These are phyloP conservation scores for Xerocomus spinulosus DNA, from an alignment of 768 basidiomycete genomes.

Conservation along the genomic window DNA sequence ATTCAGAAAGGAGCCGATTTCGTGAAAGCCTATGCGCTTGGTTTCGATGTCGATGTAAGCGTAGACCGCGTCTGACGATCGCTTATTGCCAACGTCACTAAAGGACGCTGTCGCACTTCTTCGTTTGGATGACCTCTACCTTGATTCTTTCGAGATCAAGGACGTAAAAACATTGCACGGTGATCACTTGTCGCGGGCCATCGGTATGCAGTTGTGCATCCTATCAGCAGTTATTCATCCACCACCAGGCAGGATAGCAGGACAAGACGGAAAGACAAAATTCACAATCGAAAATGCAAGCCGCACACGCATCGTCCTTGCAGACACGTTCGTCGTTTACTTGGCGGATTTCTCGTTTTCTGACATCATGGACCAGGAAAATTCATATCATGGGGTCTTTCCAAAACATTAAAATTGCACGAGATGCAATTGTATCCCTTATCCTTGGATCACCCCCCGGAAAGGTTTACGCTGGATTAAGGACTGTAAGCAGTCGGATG, in stretches of 20 bases:
- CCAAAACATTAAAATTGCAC: conserved; percentile 96
- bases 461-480: conserved; percentile 85
- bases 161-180: conserved; percentile 98
- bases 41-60: conserved; percentile 90
- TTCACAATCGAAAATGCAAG: conserved; percentile 98
- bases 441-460: conserved; percentile 95
- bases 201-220: conserved; percentile 51
- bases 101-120: conserved; percentile 95
- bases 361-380: conserved; percentile 52
- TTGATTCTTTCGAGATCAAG: conserved; percentile 98
- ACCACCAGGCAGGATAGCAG: conserved; percentile 86
- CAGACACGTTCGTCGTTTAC: conserved; percentile 74
- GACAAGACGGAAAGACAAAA: conserved; percentile 97
- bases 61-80: not conserved
- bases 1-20: conserved; percentile 98
- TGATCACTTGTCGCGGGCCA: conserved; percentile 96
- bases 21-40: conserved; percentile 88
- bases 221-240: conserved; percentile 3
- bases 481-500: conserved; percentile 90
- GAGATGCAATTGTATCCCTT: conserved; percentile 92
- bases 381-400: conserved; percentile 98
- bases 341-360: not conserved
- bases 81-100: conserved; percentile 1
- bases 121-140: conserved; percentile 92
- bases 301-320: conserved; percentile 95